Evolutionary conservation across 352 stramenopile genomes (phyloP).

Genomic region (Globisporangium viniferum): DNA sequence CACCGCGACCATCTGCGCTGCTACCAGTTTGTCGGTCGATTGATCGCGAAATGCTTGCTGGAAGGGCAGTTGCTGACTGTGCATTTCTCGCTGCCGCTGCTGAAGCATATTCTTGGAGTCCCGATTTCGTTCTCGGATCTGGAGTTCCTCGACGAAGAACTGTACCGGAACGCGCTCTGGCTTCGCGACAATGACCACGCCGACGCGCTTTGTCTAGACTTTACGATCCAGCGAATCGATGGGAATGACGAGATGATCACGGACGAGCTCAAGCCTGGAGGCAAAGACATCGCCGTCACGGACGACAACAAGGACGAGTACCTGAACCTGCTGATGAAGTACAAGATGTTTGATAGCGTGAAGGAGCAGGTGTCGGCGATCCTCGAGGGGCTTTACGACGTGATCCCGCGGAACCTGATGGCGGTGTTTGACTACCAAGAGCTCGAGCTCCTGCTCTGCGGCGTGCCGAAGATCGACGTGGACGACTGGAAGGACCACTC

Average conservation of each 20-base stretch:
- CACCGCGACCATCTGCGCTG: conserved; percentile 68
- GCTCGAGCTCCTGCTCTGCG: conserved; percentile 93
- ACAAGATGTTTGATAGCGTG: conserved; percentile 92
- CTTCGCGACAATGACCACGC: conserved; percentile 63
- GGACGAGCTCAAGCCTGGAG: conserved; percentile 89
- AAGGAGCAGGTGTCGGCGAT: conserved; percentile 89
- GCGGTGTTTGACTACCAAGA: conserved; percentile 93
- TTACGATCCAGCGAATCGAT: conserved; percentile 58
- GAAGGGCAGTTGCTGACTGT: conserved; percentile 76
- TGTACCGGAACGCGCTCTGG: conserved; percentile 68
- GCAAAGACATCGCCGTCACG: conserved; percentile 90
- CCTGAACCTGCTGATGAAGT: conserved; percentile 91
- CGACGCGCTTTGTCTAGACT: conserved; percentile 67
- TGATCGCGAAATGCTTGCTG: conserved; percentile 76
- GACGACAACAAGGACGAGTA: conserved; percentile 96
- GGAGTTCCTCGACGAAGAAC: conserved; percentile 75
- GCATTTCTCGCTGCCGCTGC: conserved; percentile 69
- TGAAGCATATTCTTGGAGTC: conserved; percentile 82
- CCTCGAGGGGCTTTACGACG: conserved; percentile 88
- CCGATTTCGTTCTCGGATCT: conserved; percentile 81
- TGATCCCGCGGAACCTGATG: conserved; percentile 88
- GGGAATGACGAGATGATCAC: conserved; percentile 51
- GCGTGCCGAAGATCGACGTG: conserved; percentile 87
- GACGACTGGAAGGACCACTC: conserved; percentile 87
- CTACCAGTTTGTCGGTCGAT: conserved; percentile 71